phyloP scores from a whole-genome alignment of 2,329 filamentous ascomycete genomes.

The Chaetomium sp. region DNA sequence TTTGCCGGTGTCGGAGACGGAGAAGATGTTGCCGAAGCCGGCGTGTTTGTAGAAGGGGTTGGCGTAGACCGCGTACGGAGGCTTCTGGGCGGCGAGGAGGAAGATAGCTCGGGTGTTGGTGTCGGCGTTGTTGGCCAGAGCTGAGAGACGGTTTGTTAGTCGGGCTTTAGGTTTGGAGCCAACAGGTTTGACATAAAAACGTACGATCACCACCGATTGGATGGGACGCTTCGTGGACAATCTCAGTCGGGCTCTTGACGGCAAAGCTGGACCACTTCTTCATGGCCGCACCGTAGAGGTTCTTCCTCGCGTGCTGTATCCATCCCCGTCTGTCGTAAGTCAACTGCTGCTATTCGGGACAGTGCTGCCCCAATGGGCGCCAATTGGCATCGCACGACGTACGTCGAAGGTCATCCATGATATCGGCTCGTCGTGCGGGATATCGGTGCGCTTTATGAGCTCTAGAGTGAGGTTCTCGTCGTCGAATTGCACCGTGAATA shows the following conservation, averaged over 20 bases:
- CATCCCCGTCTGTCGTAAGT: slow-evolving; percentile 12
- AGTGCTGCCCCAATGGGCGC: neutral
- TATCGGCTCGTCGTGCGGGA: slow-evolving; percentile 77
- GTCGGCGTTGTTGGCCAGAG: slow-evolving; percentile 58
- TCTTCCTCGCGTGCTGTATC: slow-evolving; percentile 66
- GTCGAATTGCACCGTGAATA: slow-evolving; percentile 85
- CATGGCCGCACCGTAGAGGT: slow-evolving; percentile 85
- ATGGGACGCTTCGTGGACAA: slow-evolving; percentile 67
- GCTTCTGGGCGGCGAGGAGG: slow-evolving; percentile 68
- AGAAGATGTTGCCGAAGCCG: slow-evolving; percentile 73
- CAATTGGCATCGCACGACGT: slow-evolving; percentile 32
- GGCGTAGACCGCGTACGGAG: slow-evolving; percentile 78
- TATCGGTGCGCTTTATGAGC: slow-evolving; percentile 72
- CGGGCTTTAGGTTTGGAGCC: neutral
- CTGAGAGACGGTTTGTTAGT: slow-evolving; percentile 34
- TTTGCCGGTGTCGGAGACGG: slow-evolving; percentile 49
- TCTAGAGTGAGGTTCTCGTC: slow-evolving; percentile 69
- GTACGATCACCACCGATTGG: slow-evolving; percentile 69
- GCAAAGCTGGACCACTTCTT: slow-evolving; percentile 86
- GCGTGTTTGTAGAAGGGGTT: slow-evolving; percentile 88
- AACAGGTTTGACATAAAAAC: slow-evolving; percentile 25
- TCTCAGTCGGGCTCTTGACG: slow-evolving; percentile 68
- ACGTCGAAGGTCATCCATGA: slow-evolving; percentile 92
- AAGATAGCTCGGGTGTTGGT: slow-evolving; percentile 88
- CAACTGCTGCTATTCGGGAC: slow-evolving; percentile 1